Conservation (phyloP, 192 early-diverging fungal species). For the Umbelopsis vinacea region DNA sequence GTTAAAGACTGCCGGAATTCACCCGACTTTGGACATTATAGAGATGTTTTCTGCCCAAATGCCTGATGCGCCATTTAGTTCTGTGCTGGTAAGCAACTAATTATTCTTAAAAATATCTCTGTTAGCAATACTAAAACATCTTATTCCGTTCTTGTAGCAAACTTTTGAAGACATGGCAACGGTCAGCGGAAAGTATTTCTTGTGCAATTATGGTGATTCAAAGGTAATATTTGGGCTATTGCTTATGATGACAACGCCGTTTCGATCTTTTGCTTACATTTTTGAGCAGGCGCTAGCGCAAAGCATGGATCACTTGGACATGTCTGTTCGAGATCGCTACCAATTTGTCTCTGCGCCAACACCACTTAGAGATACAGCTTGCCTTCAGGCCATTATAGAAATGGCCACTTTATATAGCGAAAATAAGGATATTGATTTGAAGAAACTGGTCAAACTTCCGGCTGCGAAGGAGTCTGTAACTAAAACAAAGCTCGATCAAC, state of each 20-base stretch:
- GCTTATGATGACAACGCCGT: not conserved
- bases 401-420: conserved; percentile 38
- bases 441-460: conserved; percentile 58
- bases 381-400: conserved; percentile 17
- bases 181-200: conserved; percentile 71
- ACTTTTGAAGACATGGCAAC: conserved; percentile 75
- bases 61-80: conserved; percentile 61
- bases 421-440: conserved; percentile 47
- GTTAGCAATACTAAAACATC: not conserved
- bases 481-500: conserved; percentile 38
- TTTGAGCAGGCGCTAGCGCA: conserved; percentile 55
- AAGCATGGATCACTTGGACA: conserved; percentile 59
- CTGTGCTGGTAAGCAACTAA: conserved; percentile 59
- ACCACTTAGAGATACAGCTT: conserved; percentile 42
- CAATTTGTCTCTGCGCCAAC: conserved; percentile 70
- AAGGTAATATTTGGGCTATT: conserved; percentile 45
- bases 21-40: conserved; percentile 74
- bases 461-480: conserved; percentile 18
- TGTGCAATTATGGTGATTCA: conserved; percentile 74
- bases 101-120: not conserved
- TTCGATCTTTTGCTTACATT: not conserved
- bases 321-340: conserved; percentile 73
- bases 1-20: conserved; percentile 67
- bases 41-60: conserved; percentile 77
- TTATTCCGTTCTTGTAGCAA: conserved; percentile 33